Base-by-base conservation (phyloP, 768 basidiomycete species). In the Suillus subaureus region DNA sequence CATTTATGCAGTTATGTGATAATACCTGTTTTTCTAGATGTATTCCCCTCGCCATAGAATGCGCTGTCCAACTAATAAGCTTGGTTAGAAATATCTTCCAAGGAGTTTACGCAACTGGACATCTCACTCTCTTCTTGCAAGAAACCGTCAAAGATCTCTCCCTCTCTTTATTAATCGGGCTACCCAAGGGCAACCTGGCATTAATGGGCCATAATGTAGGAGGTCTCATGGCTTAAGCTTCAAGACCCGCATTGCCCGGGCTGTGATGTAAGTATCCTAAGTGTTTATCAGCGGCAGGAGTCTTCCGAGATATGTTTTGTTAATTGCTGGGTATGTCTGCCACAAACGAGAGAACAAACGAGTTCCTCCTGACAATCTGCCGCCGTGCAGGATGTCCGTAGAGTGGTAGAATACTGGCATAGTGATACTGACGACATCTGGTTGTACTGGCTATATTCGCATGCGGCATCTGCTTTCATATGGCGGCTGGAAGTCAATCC, bases 381-480 rank as follows among this genome's bases (percentile, higher is more conserved):
- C 57, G 43, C 66, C 56, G 28, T 31, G 4, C 8, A 61, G 16
- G n/a, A 12, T 54, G 54, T 67, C n/a, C 63, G n/a, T 73, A 65
- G 3, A 66, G 43, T 47, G 33, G 52, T 52, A 69, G 62, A 65
- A 40, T 43, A 18, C 42, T 42, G 42, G 42, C 42, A 42, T 18
- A 61, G 8, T 54, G 55, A 18, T n/a, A 26, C 37, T 61, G 12
- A 64, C 18, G 6, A 51, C 61, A 40, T n/a, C 39, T 70, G 35
- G 12, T 75, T 8, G 66, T 45, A 1, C 40, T 75, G n/a, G 64
- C 66, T 40, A 67, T 67, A 31, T 64, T 74, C 49, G 8, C 42
- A 18, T 42, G 40, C 40, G 40, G 65, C 40, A 8, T 61, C 69
- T 42, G 65, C 67, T 4, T 26, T 63, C 40, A 64, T 70, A 21